A percentile compares a stretch with the other conserved stretches of the same genome.
Evolutionary conservation across 1,139 yeast genomes (phyloP).

Genomic region (Zygoascus meyerae): DNA sequence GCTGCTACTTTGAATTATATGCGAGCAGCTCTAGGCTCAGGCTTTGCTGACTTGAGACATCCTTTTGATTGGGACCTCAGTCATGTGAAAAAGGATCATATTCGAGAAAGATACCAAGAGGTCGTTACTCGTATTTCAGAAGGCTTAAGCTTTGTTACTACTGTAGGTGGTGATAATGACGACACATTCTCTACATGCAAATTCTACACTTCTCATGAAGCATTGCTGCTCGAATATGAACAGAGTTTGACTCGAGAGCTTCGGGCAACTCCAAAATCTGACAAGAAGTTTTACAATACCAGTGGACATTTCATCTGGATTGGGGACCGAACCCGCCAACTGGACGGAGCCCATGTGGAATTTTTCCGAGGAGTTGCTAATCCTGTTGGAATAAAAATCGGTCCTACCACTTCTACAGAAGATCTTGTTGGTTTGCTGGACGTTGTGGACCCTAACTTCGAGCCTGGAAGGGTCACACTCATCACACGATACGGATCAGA

Average conservation of each 20-base stretch:
- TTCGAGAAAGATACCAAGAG: slow-evolving; percentile 35
- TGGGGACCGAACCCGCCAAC: slow-evolving; percentile 42
- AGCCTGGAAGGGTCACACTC: slow-evolving; percentile 39
- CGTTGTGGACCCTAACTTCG: slow-evolving; percentile 37
- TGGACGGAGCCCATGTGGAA: slow-evolving; percentile 43
- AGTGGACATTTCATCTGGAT: slow-evolving; percentile 44
- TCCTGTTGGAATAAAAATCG: slow-evolving; percentile 43
- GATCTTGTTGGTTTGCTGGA: slow-evolving; percentile 37
- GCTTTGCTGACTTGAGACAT: slow-evolving; percentile 38
- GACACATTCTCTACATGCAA: slow-evolving; percentile 33
- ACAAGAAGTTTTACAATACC: slow-evolving; percentile 36
- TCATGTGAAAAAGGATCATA: slow-evolving; percentile 36
- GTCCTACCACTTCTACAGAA: slow-evolving; percentile 37
- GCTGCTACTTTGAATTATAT: slow-evolving; percentile 42
- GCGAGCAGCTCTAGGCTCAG: slow-evolving; percentile 34
- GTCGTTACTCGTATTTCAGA: slow-evolving; percentile 36
- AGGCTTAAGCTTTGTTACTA: slow-evolving; percentile 36
- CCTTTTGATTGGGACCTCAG: slow-evolving; percentile 41
- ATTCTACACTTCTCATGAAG: slow-evolving; percentile 41
- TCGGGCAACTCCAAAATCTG: slow-evolving; percentile 22
- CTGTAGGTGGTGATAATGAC: slow-evolving; percentile 36
- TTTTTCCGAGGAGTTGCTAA: slow-evolving; percentile 41
- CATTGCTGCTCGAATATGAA: slow-evolving; percentile 39
- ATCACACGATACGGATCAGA: slow-evolving; percentile 40
- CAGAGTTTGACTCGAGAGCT: slow-evolving; percentile 37